These are phyloP conservation scores for Aspergillus bertholletiae DNA, from an alignment of 495 filamentous ascomycete species.

Conservation along the genomic window DNA sequence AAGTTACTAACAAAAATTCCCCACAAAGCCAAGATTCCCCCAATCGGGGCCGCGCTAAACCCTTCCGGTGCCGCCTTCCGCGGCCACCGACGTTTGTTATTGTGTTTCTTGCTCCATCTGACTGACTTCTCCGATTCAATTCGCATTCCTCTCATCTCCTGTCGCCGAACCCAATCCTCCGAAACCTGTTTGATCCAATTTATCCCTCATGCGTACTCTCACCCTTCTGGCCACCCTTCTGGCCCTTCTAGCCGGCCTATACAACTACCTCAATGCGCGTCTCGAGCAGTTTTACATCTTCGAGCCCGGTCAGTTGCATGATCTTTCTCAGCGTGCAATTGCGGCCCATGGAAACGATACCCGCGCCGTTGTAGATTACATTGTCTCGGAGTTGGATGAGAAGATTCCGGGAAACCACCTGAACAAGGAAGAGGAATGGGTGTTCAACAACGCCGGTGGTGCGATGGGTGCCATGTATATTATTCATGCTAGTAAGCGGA, in stretches of 20 bases:
- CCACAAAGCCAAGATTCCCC: background rate
- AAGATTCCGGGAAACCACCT: slow-evolving; percentile 37
- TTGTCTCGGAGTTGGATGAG: slow-evolving; percentile 45
- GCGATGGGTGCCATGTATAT: slow-evolving; percentile 91
- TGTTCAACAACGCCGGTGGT: slow-evolving; percentile 68
- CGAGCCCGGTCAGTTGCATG: slow-evolving; percentile 60
- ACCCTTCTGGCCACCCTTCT: slow-evolving; percentile 58
- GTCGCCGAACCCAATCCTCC: background rate
- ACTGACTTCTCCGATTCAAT: background rate
- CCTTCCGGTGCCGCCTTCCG: background rate
- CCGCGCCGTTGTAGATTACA: slow-evolving; percentile 59
- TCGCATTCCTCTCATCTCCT: background rate
- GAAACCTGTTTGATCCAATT: background rate
- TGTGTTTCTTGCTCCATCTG: background rate
- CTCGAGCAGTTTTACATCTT: slow-evolving; percentile 79
- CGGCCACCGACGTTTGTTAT: background rate
- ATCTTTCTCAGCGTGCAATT: slow-evolving; percentile 63
- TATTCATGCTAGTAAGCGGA: slow-evolving; percentile 68
- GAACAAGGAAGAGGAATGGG: slow-evolving; percentile 46
- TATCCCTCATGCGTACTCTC: slow-evolving; percentile 33
- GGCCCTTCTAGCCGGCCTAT: slow-evolving; percentile 55
- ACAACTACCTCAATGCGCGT: slow-evolving; percentile 62
- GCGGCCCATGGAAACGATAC: slow-evolving; percentile 69
- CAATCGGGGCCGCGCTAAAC: background rate
- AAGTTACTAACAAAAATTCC: background rate